These are phyloP conservation scores for Coprinopsis cinerea DNA, from an alignment of 768 basidiomycete genomes.

Conservation along the genomic window DNA sequence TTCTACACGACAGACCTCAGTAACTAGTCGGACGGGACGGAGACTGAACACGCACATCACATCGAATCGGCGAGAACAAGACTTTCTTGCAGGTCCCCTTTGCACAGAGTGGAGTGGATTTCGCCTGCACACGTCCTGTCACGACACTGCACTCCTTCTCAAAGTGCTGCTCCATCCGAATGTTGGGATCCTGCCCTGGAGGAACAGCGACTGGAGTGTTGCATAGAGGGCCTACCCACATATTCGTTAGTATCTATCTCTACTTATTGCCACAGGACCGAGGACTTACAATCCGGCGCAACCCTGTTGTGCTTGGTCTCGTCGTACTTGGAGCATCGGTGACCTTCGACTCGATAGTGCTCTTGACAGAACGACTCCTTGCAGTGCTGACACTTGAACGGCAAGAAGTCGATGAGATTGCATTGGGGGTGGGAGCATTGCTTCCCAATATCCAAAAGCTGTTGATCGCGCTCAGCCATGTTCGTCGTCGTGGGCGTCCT, in stretches of 20 bases:
- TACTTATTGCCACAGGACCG: not conserved
- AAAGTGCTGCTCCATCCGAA: conserved; percentile 76
- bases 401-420: conserved; percentile 74
- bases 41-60: conserved; percentile 54
- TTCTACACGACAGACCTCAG: conserved; percentile 34
- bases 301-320: conserved; percentile 66
- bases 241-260: conserved; percentile 4
- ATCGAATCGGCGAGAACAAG: conserved; percentile 67
- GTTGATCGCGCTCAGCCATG: conserved; percentile 42
- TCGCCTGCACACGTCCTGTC: conserved; percentile 47
- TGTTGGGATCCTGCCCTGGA: conserved; percentile 76
- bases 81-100: conserved; percentile 64
- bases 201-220: conserved; percentile 67
- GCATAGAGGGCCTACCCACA: conserved; percentile 63
- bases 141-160: conserved; percentile 58
- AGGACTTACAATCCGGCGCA: conserved; percentile 63
- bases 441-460: conserved; percentile 61
- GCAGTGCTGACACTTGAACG: conserved; percentile 85
- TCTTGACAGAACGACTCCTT: conserved; percentile 65
- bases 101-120: conserved; percentile 53
- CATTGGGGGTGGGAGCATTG: conserved; percentile 68
- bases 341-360: conserved; percentile 67
- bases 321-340: conserved; percentile 67
- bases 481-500: too few species aligned
- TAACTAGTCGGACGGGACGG: not conserved